Conservation (phyloP, 2,329 filamentous ascomycete species). For the Paracoccidioides brasiliensis region DNA sequence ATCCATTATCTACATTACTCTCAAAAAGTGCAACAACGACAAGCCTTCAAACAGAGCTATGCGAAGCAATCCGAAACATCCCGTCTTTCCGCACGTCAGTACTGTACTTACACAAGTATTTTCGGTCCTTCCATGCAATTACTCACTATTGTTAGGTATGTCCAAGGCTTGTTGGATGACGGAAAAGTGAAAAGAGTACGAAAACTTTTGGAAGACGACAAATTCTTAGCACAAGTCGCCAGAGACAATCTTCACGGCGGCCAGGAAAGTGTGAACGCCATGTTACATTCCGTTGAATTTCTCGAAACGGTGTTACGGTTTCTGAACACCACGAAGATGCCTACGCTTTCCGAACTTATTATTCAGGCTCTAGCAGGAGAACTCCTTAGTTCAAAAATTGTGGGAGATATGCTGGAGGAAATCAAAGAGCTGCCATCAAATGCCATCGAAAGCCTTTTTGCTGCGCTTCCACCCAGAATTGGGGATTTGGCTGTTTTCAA, state of each 20-base stretch:
- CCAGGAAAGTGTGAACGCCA: constrained; percentile 26
- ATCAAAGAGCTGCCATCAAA: constrained; percentile 43
- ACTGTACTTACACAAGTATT: background rate
- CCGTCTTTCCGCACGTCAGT: constrained; percentile 41
- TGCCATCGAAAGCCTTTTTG: constrained; percentile 31
- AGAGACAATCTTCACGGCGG: constrained; percentile 27
- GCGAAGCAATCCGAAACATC: constrained; percentile 43
- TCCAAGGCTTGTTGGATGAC: constrained; percentile 31
- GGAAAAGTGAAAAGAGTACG: constrained; percentile 25
- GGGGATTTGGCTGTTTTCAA: constrained; percentile 22
- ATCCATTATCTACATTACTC: constrained; percentile 43
- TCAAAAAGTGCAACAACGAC: constrained; percentile 14
- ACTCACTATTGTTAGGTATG: constrained; percentile 19
- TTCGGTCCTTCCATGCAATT: background rate
- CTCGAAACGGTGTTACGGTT: constrained; percentile 18
- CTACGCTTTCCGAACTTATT: constrained; percentile 24
- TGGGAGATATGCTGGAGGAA: constrained; percentile 40
- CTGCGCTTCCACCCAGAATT: constrained; percentile 22
- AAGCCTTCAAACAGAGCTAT: constrained; percentile 29
- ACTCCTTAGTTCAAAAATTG: constrained; percentile 36
- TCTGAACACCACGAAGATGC: constrained; percentile 20
- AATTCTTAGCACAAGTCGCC: constrained; percentile 33
- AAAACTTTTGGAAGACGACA: constrained; percentile 38
- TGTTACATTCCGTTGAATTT: constrained; percentile 22
- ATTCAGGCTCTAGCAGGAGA: constrained; percentile 38